Conservation (phyloP, 345 rosid species). For the Kandelia obovata region DNA sequence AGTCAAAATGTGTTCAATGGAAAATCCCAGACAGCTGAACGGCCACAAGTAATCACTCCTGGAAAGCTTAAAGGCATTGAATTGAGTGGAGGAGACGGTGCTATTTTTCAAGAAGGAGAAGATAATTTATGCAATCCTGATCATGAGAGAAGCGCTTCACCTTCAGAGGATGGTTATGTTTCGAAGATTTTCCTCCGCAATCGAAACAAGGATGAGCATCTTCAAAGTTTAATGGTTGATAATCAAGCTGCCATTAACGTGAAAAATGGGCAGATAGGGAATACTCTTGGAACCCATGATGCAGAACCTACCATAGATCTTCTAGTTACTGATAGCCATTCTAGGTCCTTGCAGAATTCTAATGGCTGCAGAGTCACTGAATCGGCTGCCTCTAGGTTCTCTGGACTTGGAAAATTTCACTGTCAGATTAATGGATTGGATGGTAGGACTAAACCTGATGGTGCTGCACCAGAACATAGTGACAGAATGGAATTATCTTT, state of each 20-base stretch:
- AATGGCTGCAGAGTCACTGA: constrained; percentile 26
- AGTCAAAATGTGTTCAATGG: constrained; percentile 27
- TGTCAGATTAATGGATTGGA: constrained; percentile 25
- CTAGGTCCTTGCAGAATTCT: constrained; percentile 19
- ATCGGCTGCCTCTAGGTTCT: constrained; percentile 8
- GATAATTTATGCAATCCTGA: constrained; percentile 4
- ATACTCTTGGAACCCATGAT: constrained; percentile 22
- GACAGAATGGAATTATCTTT: constrained; percentile 18
- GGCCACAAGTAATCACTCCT: constrained; percentile 26
- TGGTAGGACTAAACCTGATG: constrained; percentile 13
- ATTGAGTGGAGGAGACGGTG: constrained; percentile 21
- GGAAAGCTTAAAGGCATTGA: constrained; percentile 31
- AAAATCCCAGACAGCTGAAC: constrained; percentile 26
- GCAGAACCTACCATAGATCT: constrained; percentile 19
- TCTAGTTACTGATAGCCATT: constrained; percentile 22
- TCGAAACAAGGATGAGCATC: constrained; percentile 21
- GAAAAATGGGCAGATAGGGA: constrained; percentile 35
- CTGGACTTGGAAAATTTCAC: constrained; percentile 15
- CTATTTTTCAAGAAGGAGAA: constrained; percentile 1
- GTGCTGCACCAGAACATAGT: constrained; percentile 18
- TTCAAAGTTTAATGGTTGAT: constrained; percentile 32
- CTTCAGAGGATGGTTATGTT: constrained; percentile 21
- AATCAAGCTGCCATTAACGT: constrained; percentile 12
- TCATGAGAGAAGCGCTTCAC: constrained; percentile 17
- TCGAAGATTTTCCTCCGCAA: constrained; percentile 17